Conservation (phyloP, 306 rosid genomes). For the Quercus robur region DNA sequence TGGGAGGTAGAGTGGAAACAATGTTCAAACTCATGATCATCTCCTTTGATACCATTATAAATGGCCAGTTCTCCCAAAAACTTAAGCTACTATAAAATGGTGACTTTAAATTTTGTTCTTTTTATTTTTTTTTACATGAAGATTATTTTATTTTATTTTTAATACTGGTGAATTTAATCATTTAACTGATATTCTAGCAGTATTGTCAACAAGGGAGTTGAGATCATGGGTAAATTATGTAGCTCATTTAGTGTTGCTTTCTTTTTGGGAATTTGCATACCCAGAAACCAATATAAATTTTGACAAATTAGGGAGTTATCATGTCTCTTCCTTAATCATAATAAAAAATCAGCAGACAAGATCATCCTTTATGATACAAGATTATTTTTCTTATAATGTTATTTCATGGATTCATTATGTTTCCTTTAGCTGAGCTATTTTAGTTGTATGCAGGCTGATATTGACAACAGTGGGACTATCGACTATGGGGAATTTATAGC, state of each 20-base stretch:
- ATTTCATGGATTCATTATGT: slow-evolving; percentile 12
- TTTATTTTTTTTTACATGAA: too few relatives aligned
- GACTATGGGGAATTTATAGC: slow-evolving; percentile 97
- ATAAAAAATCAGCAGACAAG: neutral
- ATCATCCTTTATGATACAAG: neutral
- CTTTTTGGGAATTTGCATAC: neutral
- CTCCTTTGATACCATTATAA: too few relatives aligned
- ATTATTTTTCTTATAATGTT: slow-evolving; percentile 2
- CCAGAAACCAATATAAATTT: neutral
- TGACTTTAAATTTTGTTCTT: too few relatives aligned
- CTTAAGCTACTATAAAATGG: too few relatives aligned
- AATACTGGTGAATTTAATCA: too few relatives aligned
- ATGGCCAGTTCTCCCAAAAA: too few relatives aligned
- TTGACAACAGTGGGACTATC: slow-evolving; percentile 93
- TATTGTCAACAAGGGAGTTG: neutral
- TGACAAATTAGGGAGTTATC: neutral
- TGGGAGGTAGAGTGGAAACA: too few relatives aligned
- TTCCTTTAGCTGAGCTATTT: slow-evolving; percentile 30
- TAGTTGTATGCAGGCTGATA: slow-evolving; percentile 77
- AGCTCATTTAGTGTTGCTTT: neutral
- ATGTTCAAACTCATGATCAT: too few relatives aligned
- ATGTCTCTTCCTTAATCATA: neutral
- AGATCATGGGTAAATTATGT: neutral
- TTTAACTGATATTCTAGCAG: too few relatives aligned
- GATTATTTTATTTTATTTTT: too few relatives aligned